phyloP scores from a whole-genome alignment of 108 stramenopile genomes.

The Nitzschia putrida region DNA sequence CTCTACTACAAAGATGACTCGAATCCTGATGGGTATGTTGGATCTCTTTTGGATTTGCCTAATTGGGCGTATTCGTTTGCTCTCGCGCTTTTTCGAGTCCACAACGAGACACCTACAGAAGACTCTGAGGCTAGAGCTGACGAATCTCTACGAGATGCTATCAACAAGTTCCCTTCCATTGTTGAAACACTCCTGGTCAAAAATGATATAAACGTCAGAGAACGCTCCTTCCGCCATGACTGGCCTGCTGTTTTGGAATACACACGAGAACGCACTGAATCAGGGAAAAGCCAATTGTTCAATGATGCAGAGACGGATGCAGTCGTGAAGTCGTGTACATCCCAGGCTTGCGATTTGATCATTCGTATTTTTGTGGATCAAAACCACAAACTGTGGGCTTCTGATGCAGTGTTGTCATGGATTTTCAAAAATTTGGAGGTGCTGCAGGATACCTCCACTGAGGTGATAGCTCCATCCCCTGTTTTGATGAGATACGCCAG shows the following conservation, averaged over 20 bases:
- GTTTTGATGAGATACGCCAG: slow-evolving; percentile 64
- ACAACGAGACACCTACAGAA: slow-evolving; percentile 21
- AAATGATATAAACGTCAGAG: slow-evolving; percentile 47
- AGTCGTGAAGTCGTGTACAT: slow-evolving; percentile 10
- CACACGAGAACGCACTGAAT: background rate
- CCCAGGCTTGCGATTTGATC: slow-evolving; percentile 37
- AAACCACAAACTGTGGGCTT: slow-evolving; percentile 53
- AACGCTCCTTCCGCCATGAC: slow-evolving; percentile 49
- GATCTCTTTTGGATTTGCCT: slow-evolving; percentile 60
- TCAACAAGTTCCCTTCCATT: slow-evolving; percentile 47
- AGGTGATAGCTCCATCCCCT: slow-evolving; percentile 32
- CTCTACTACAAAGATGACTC: slow-evolving; percentile 31
- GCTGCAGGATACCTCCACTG: slow-evolving; percentile 1
- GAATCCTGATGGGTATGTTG: slow-evolving; percentile 37
- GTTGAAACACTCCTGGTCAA: slow-evolving; percentile 36
- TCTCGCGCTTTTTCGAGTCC: slow-evolving; percentile 61
- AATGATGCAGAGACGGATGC: slow-evolving; percentile 1
- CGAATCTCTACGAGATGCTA: slow-evolving; percentile 35
- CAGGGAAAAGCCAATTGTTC: background rate
- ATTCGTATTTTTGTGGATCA: slow-evolving; percentile 48
- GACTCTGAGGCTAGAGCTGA: slow-evolving; percentile 23
- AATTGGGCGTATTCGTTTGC: slow-evolving; percentile 81
- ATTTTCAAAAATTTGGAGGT: slow-evolving; percentile 30
- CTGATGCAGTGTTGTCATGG: slow-evolving; percentile 25
- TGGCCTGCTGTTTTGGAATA: slow-evolving; percentile 50